Conservation (phyloP, 176 grass and related monocot species). For the Aegilops bicornis region DNA sequence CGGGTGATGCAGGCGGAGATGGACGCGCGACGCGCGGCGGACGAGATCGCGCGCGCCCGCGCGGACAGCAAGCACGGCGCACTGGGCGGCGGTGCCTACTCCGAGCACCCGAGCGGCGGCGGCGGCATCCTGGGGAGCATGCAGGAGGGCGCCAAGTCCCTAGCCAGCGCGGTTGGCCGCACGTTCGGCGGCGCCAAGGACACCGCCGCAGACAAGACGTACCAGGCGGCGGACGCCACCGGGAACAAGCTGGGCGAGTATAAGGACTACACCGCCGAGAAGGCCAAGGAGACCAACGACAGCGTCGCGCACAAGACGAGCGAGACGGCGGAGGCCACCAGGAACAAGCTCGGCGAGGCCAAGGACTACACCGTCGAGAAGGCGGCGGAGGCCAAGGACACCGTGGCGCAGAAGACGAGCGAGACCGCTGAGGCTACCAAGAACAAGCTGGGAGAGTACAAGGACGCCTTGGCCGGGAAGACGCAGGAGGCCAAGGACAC, state of each 20-base stretch:
- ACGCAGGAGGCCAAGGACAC: conserved; percentile 44
- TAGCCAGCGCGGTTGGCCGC: conserved; percentile 39
- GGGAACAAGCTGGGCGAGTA: conserved; percentile 22
- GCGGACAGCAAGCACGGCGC: neutral
- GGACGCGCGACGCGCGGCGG: conserved; percentile 39
- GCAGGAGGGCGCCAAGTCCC: conserved; percentile 55
- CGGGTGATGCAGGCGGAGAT: conserved; percentile 45
- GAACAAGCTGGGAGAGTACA: conserved; percentile 53
- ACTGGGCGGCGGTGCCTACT: neutral
- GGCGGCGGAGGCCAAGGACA: conserved; percentile 42
- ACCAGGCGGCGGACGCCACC: conserved; percentile 24
- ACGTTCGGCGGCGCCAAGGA: conserved; percentile 40
- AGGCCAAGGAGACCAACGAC: conserved; percentile 41
- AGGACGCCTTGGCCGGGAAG: conserved; percentile 40
- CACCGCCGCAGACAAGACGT: conserved; percentile 18
- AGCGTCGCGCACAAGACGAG: conserved; percentile 17
- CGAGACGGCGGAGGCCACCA: conserved; percentile 41
- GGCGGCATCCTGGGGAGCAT: conserved; percentile 65
- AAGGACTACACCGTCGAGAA: conserved; percentile 53
- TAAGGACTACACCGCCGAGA: conserved; percentile 12
- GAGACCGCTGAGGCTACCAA: conserved; percentile 44
- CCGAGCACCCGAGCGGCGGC: neutral
- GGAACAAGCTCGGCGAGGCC: conserved; percentile 47
- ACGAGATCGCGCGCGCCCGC: conserved; percentile 58
- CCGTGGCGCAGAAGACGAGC: conserved; percentile 39